phyloP scores from a whole-genome alignment of 1,284 basidiomycete genomes.

The Fomitiporia mediterranea region DNA sequence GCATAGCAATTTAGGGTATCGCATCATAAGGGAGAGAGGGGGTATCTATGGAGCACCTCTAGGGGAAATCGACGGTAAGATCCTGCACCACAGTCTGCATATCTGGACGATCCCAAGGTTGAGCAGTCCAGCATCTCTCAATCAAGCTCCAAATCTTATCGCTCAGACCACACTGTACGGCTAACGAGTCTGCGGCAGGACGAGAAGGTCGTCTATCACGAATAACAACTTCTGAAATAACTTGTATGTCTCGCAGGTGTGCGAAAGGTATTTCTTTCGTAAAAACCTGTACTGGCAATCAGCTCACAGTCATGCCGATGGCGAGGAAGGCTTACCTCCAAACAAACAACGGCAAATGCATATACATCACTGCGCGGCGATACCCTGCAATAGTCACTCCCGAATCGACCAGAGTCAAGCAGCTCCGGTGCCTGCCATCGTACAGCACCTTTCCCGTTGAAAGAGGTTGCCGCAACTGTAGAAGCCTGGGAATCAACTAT shows the following conservation, averaged over 20 bases:
- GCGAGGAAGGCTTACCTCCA: slow-evolving; percentile 4
- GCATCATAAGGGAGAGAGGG: no score
- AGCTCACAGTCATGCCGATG: not conserved
- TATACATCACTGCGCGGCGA: slow-evolving; percentile 11
- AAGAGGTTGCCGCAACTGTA: slow-evolving; percentile 4
- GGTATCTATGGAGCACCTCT: no score
- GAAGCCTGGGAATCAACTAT: slow-evolving; percentile 2
- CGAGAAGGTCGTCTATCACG: slow-evolving; percentile 3
- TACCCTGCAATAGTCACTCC: not conserved
- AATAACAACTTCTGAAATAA: slow-evolving; percentile 11
- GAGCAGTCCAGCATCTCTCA: slow-evolving; percentile 9
- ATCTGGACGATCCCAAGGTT: slow-evolving; percentile 3
- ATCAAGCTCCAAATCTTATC: slow-evolving; percentile 9
- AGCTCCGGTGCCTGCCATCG: slow-evolving; percentile 17
- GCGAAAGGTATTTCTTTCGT: slow-evolving; percentile 6
- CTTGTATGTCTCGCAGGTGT: slow-evolving; percentile 1
- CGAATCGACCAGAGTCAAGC: not conserved
- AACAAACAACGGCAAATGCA: slow-evolving; percentile 15
- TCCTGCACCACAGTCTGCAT: slow-evolving; percentile 2
- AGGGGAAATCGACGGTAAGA: no score
- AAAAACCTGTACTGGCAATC: slow-evolving; percentile 9
- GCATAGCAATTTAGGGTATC: no score
- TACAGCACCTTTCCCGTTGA: slow-evolving; percentile 5
- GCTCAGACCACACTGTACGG: not conserved
- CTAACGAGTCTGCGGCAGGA: not conserved